A percentile compares a stretch with the other conserved stretches of the same genome.
Evolutionary conservation across 2,329 filamentous ascomycete species (phyloP).

Genomic region (Epichloe coenophiala): DNA sequence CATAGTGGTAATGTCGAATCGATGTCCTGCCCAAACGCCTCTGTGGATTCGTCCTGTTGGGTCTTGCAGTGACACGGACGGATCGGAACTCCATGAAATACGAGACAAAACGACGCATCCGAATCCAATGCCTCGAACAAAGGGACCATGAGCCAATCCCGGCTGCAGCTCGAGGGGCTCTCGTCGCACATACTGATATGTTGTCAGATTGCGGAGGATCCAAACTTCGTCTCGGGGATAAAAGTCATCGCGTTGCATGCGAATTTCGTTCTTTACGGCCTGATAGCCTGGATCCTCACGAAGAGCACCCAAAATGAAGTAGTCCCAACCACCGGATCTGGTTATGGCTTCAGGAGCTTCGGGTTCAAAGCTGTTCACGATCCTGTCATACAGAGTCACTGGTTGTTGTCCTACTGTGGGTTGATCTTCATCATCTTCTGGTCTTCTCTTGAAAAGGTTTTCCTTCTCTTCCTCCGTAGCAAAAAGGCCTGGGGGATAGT

Average conservation of each 20-base stretch:
- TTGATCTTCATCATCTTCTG: background rate
- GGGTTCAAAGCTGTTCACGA: too few relatives aligned
- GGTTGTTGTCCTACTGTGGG: too few relatives aligned
- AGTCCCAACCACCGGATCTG: too few relatives aligned
- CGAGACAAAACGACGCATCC: background rate
- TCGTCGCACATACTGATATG: background rate
- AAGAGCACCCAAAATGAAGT: too few relatives aligned
- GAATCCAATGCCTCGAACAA: background rate
- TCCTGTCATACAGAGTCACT: too few relatives aligned
- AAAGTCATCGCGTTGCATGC: background rate
- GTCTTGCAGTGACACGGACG: background rate
- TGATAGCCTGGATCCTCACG: too few relatives aligned
- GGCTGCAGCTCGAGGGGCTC: background rate
- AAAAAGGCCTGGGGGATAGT: background rate
- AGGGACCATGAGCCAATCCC: background rate
- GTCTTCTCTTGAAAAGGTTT: background rate
- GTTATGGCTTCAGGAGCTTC: too few relatives aligned
- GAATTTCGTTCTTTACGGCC: background rate
- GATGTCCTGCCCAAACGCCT: constrained; percentile 1
- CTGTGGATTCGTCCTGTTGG: background rate
- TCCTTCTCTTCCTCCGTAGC: background rate
- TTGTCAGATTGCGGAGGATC: constrained; percentile 1
- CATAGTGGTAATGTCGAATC: background rate
- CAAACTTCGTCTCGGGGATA: background rate
- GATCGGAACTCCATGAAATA: background rate